Base-by-base conservation (phyloP, 2,329 filamentous ascomycete species). In the Chaetomiaceae sp. region DNA sequence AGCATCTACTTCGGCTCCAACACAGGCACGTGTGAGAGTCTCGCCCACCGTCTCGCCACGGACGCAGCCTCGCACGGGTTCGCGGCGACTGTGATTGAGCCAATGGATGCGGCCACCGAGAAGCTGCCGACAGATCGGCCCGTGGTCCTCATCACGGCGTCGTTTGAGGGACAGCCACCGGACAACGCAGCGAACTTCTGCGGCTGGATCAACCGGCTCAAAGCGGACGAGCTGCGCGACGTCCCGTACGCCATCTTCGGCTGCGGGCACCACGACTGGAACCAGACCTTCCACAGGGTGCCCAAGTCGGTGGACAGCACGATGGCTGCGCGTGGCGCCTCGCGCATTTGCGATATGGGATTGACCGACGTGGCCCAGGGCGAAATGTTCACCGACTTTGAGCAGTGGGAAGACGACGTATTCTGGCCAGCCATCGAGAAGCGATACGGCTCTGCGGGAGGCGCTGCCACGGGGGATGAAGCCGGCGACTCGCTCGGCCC, bases 1-100 rank as follows among this genome's bases (percentile, higher is more conserved):
- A 75, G 75, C n/a, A 75, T 90, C 17, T 75, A 82, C 35, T 89
- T 86, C 58, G 86, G 86, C 2, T 85, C 81, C 15, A 88, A 88
- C 60, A 81, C 79, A 2, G 85, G 85, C 0, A 89, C 85, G 1
- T 89, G 85, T 60, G 82, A 88, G 62, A 72, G 79, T 1, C 71
- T 88, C 37, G 80, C 84, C 1, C 75, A 83, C 51, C 70, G 76
- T 22, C 61, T 88, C 10, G 81, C 80, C 0, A 69, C 72, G 8
- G 75, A 80, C 56, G 83, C 83, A 1, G 56, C 68, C 2, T 61
- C 64, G 1, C 78, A 80, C 56, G 85, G 85, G 0, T 88, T 82
- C 61, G 62, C 62, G 2, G 76, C 78, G 5, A 60, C 65, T 2
- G 69, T 68, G 3, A 66, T 84, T 2, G 71, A 75, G 18, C 70